Evolutionary conservation across 495 filamentous ascomycete species (phyloP), one percentile per base, ranked within the genome.

Genomic region (Hypoxylon fragiforme): DNA sequence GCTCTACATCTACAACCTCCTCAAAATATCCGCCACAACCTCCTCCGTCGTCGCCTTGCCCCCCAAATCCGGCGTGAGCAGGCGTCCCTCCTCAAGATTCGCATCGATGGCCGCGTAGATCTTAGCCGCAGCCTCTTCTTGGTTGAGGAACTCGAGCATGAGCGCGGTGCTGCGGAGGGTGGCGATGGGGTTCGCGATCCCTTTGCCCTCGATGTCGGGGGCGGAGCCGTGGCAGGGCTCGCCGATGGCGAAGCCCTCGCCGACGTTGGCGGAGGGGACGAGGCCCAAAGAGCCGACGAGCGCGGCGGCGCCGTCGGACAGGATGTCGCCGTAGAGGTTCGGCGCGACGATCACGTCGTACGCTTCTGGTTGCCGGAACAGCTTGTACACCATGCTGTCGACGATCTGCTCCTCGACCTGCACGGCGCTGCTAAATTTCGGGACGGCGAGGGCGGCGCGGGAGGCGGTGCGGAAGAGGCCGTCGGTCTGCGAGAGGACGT

Each of bases 261-360:
- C 92, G 21, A 99, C 95, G 72, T 99, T 99, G 48, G 94, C 94
- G 54, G 82, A 87, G n/a, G 94, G 94, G 1, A 98, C 95, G 6
- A 98, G 82, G 51, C 94, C 94, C 35, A 98, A 74, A 30, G 84
- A 89, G n/a, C 92, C 94, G 28, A 98, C 94, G 9, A 98, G 83
- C 3, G 94, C 94, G 22, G 95, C 94, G 18, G 94, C 94, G 50
- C 91, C 95, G 72, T 98, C 94, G 2, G 89, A 95, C 31, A 98
- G 80, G 57, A 98, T 92, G 70, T 98, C 94, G 57, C 94, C 94
- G 76, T 98, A 98, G 20, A 98, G 82, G 75, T 98, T 98, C 5
- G 94, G 94, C 22, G 95, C 94, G 30, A 98, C 94, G 62, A 98
- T 94, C 48, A 98, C 95, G 68, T 98, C 94, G 83, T 97, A 98